These are phyloP conservation scores for Clitoria ternatea DNA, from an alignment of 306 rosid species.

Conservation along the genomic window DNA sequence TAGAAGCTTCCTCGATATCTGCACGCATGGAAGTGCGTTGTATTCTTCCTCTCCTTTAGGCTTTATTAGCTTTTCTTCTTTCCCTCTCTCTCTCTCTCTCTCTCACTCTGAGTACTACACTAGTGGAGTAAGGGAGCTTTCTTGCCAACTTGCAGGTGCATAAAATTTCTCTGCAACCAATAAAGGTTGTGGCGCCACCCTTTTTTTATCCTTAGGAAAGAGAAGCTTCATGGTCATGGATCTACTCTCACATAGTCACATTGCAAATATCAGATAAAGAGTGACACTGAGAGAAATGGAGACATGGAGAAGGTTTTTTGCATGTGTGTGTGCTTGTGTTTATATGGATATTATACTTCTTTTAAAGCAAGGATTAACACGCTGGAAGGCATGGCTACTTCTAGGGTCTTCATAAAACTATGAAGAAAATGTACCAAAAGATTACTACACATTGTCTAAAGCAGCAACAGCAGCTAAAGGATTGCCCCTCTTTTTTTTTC, in stretches of 20 bases:
- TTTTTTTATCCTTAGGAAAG: conserved; percentile 25
- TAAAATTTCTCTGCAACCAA: conserved; percentile 82
- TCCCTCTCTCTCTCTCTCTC: conserved; percentile 22
- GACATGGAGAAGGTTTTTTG: conserved; percentile 24
- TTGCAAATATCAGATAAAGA: neutral
- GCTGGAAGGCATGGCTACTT: conserved; percentile 33
- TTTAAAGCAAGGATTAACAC: conserved; percentile 27
- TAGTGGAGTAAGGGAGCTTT: conserved; percentile 50
- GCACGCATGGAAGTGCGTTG: conserved; percentile 97
- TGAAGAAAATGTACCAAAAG: conserved; percentile 31
- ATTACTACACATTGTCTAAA: conserved; percentile 43
- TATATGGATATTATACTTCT: neutral
- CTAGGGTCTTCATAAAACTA: conserved; percentile 15
- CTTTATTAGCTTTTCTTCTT: conserved; percentile 66
- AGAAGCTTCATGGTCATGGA: conserved; percentile 41
- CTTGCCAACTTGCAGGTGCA: conserved; percentile 72
- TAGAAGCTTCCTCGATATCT: conserved; percentile 97
- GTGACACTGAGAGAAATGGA: conserved; percentile 21
- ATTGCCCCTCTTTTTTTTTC: conserved; percentile 22
- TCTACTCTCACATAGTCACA: conserved; percentile 29
- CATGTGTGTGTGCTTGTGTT: conserved; percentile 33
- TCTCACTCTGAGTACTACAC: conserved; percentile 40
- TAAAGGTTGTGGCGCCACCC: conserved; percentile 63
- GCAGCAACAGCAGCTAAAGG: conserved; percentile 24
- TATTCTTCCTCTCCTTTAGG: conserved; percentile 93